These are phyloP conservation scores for Psilocybe azurescens DNA, from an alignment of 768 basidiomycete genomes.

Conservation along the genomic window DNA sequence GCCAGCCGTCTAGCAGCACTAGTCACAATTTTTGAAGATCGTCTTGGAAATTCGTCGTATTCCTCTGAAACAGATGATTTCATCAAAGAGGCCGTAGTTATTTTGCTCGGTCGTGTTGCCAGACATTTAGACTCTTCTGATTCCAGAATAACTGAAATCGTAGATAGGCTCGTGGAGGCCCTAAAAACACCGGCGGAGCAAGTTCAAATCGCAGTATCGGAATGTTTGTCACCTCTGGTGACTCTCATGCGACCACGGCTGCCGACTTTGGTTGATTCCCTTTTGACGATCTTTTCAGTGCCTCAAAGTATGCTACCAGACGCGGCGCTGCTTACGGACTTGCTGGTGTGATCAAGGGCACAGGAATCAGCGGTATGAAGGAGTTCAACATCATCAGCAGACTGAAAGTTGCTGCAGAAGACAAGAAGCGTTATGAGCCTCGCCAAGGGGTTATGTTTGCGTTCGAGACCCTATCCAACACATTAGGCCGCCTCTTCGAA, in stretches of 20 bases:
- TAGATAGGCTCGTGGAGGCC: constrained; percentile 86
- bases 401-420: constrained; percentile 77
- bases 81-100: constrained; percentile 94
- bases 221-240: constrained; percentile 90
- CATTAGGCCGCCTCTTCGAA: constrained; percentile 90
- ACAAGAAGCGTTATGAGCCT: constrained; percentile 87
- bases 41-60: constrained; percentile 60
- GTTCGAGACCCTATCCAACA: constrained; percentile 88
- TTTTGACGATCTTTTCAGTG: constrained; percentile 80
- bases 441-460: constrained; percentile 96
- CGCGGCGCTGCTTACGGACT: constrained; percentile 98
- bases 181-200: constrained; percentile 94
- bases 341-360: constrained; percentile 91
- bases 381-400: constrained; percentile 80
- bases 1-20: constrained; percentile 70
- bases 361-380: constrained; percentile 85
- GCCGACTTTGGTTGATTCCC: constrained; percentile 68
- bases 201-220: constrained; percentile 95
- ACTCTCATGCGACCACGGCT: constrained; percentile 67
- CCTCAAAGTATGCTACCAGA: constrained; percentile 88
- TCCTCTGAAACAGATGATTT: constrained; percentile 80
- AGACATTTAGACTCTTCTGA: constrained; percentile 84
- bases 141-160: constrained; percentile 76
- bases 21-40: constrained; percentile 81
- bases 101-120: constrained; percentile 92